Conservation (phyloP, 768 basidiomycete genomes). For the Royoungia palumana region DNA sequence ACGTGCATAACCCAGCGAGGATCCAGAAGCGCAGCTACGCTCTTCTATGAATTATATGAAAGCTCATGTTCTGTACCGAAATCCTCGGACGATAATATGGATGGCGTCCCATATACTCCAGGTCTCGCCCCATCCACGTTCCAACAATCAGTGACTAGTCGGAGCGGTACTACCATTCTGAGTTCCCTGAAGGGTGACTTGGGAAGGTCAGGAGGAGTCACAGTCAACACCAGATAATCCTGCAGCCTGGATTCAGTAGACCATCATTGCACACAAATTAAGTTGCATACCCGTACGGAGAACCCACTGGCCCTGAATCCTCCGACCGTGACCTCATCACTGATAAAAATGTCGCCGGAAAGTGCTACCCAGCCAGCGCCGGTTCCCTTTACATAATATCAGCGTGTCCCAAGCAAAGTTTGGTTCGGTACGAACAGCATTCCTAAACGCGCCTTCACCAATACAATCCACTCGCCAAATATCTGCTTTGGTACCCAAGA, state of each 20-base stretch:
- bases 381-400: constrained; percentile 45
- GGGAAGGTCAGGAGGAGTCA: constrained; percentile 53
- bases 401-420: neutral
- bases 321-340: constrained; percentile 45
- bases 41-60: neutral
- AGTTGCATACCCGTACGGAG: constrained; percentile 50
- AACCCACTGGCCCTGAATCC: constrained; percentile 68
- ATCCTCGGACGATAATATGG: constrained; percentile 27
- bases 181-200: constrained; percentile 58
- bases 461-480: constrained; percentile 68
- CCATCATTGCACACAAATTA: neutral
- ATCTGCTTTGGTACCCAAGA: constrained; percentile 58
- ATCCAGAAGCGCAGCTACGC: too few relatives aligned
- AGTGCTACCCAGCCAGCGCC: constrained; percentile 62
- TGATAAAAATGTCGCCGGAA: constrained; percentile 58
- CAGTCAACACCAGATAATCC: constrained; percentile 65
- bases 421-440: constrained; percentile 41
- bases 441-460: constrained; percentile 60
- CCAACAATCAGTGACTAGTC: constrained; percentile 63
- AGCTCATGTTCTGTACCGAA: constrained; percentile 11
- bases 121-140: constrained; percentile 33
- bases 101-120: constrained; percentile 9
- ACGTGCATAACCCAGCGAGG: too few relatives aligned
- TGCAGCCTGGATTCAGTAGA: constrained; percentile 24
- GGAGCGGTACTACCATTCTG: constrained; percentile 60